Evolutionary conservation across 2,329 filamentous ascomycete genomes (phyloP), one percentile per base, ranked within the genome.

Genomic region (Pestalotiopsis sp.): DNA sequence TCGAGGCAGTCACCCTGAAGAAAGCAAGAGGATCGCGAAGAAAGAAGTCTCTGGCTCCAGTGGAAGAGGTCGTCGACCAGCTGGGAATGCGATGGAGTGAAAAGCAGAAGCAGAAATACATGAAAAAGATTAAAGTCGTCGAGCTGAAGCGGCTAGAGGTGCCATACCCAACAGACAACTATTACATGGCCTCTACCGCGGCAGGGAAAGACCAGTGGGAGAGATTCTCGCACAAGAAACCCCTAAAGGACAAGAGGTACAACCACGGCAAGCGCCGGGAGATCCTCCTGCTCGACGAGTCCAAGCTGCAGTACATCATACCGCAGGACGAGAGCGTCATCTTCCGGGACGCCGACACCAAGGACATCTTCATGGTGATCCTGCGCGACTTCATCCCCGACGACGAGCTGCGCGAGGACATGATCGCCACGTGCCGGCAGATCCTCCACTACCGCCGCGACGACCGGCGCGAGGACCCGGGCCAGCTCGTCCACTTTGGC

Each of bases 311-410:
- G 58, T 73, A 72, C 58, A 66, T 69, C 12, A 64, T 74, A 17
- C 58, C 41, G n/a, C 70, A 72, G 66, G 64, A 72, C 17, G 73
- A 74, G 61, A 75, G 73, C 45, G 69, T 74, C n/a, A 71, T 73
- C 13, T 69, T 75, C 59, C 68, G 70, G n/a, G 71, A 74, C 45
- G 69, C 68, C 0, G 68, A 72, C n/a, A 74, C 73, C 0, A 68
- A 69, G 38, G 68, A 72, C 45, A 65, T 74, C 7, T 68, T 71
- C 2, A 59, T 75, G 4, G 65, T 74, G 4, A 69, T 74, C 9
- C 68, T 74, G 9, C 72, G 74, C 3, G 49, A 73, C 64, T 71
- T 73, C 64, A 45, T 72, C 7, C 67, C 69, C 14, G 70, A 72
- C 61, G 69, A 72, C n/a, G 45, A 65, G 2, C 5, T 75, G 4